Percentiles rank a stretch among this genome's conserved stretches.
These are phyloP conservation scores for Veloporphyrellus conicus DNA, from an alignment of 1,284 basidiomycete genomes.

Conservation along the genomic window DNA sequence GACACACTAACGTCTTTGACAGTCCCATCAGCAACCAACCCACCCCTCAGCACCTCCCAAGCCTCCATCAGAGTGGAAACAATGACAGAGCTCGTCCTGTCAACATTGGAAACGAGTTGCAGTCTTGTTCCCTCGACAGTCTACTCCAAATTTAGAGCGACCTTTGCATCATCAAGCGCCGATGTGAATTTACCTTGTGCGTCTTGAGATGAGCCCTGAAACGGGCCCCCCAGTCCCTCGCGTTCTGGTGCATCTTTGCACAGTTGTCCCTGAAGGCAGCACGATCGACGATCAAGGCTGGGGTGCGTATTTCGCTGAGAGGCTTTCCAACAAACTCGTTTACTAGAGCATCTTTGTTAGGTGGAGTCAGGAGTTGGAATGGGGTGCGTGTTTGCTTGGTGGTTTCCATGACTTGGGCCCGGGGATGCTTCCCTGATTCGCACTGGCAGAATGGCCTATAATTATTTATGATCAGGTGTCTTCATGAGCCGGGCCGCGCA, in stretches of 20 bases:
- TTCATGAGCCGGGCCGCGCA: not conserved
- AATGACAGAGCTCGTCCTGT: constrained; percentile 57
- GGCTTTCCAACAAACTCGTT: constrained; percentile 59
- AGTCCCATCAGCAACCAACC: constrained; percentile 68
- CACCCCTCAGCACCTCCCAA: constrained; percentile 66
- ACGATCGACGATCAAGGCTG: constrained; percentile 75
- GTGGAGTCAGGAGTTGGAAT: constrained; percentile 37
- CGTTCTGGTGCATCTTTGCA: constrained; percentile 62
- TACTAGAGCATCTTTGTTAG: constrained; percentile 54
- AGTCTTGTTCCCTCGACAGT: constrained; percentile 69
- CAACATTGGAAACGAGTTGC: constrained; percentile 56
- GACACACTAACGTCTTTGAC: constrained; percentile 62
- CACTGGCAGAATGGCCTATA: not conserved
- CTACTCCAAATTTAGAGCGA: constrained; percentile 35
- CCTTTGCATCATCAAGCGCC: not conserved
- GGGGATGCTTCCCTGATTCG: not conserved
- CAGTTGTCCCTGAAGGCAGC: constrained; percentile 69
- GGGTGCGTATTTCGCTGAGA: constrained; percentile 64
- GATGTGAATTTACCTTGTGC: constrained; percentile 53
- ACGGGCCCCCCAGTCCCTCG: constrained; percentile 57
- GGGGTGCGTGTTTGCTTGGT: constrained; percentile 50
- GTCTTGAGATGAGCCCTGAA: constrained; percentile 86
- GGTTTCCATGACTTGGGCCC: constrained; percentile 19
- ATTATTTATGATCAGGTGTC: constrained; percentile 12
- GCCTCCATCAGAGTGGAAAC: constrained; percentile 81